phyloP scores from a whole-genome alignment of 2,329 filamentous ascomycete genomes.

The Didymella exigua region DNA sequence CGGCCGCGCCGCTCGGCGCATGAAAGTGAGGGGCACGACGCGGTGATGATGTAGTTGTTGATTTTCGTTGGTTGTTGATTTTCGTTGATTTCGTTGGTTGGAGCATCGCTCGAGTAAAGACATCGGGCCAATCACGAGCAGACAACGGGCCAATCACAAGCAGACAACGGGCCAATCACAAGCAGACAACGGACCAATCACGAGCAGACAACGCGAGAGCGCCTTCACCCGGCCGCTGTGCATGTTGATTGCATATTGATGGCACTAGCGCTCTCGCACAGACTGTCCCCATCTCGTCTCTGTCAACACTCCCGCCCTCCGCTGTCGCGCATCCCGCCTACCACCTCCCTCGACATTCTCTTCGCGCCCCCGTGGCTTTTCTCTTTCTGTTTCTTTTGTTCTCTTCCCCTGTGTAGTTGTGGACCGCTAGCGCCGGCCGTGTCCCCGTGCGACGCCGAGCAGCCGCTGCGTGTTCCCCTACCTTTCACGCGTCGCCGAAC shows the following conservation, averaged over 20 bases:
- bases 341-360: constrained; percentile 14
- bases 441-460: constrained; percentile 7
- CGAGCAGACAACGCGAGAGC: too few species aligned
- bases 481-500: constrained; percentile 14
- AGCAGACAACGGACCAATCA: too few species aligned
- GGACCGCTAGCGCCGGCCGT: constrained; percentile 12
- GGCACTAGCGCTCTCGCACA: constrained; percentile 18
- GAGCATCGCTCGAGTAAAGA: constrained; percentile 9
- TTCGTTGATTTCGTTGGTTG: constrained; percentile 18
- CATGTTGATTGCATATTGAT: constrained; percentile 3
- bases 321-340: constrained; percentile 4
- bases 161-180: too few species aligned
- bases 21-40: constrained; percentile 23
- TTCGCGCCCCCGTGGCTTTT: constrained; percentile 16
- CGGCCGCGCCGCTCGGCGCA: constrained; percentile 21
- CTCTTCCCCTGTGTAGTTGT: not conserved
- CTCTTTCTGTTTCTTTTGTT: constrained; percentile 17
- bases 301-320: constrained; percentile 9
- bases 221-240: not conserved
- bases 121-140: constrained; percentile 20
- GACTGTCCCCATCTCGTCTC: constrained; percentile 16
- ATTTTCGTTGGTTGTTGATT: constrained; percentile 14
- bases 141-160: constrained; percentile 9
- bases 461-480: constrained; percentile 12
- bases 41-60: constrained; percentile 26